Conservation (phyloP, 1,284 basidiomycete genomes). For the Volvariella volvacea region DNA sequence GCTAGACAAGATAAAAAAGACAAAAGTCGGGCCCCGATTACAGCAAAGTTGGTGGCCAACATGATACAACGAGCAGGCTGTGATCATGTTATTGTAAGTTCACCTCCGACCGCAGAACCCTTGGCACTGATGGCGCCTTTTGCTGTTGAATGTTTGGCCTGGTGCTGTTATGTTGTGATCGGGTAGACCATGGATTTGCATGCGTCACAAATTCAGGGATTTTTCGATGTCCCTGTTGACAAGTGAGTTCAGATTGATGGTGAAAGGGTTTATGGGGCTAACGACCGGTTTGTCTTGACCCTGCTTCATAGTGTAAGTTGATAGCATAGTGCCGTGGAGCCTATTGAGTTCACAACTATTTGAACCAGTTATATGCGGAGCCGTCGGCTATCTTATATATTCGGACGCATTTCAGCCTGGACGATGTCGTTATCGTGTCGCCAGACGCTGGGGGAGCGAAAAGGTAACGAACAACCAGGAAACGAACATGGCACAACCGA, state of each 20-base stretch:
- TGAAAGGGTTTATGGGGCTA: slow-evolving; percentile 14
- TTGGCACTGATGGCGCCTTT: slow-evolving; percentile 6
- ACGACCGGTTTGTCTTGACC: slow-evolving; percentile 6
- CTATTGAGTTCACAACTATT: slow-evolving; percentile 11
- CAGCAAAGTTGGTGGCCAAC: slow-evolving; percentile 97
- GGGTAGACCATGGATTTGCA: slow-evolving; percentile 94
- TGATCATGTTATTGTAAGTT: slow-evolving; percentile 94
- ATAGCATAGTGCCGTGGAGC: slow-evolving; percentile 12
- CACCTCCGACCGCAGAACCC: not conserved
- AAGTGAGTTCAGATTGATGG: slow-evolving; percentile 64
- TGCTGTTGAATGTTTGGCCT: not conserved
- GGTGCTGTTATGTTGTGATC: not conserved
- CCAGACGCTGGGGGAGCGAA: slow-evolving; percentile 99
- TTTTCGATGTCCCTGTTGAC: slow-evolving; percentile 99
- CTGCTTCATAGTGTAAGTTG: slow-evolving; percentile 40
- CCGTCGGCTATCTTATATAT: slow-evolving; percentile 96
- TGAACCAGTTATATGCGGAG: slow-evolving; percentile 86
- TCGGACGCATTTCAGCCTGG: slow-evolving; percentile 83
- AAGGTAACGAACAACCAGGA: slow-evolving; percentile 46
- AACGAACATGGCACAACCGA: slow-evolving; percentile 17
- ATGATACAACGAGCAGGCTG: slow-evolving; percentile 98
- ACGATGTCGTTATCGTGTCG: slow-evolving; percentile 93
- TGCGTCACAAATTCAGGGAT: slow-evolving; percentile 98
- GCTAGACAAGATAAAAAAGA: slow-evolving; percentile 99
- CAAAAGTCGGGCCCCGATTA: slow-evolving; percentile 97